phyloP scores from a whole-genome alignment of 768 basidiomycete species.

The Sporobolomyces roseus region DNA sequence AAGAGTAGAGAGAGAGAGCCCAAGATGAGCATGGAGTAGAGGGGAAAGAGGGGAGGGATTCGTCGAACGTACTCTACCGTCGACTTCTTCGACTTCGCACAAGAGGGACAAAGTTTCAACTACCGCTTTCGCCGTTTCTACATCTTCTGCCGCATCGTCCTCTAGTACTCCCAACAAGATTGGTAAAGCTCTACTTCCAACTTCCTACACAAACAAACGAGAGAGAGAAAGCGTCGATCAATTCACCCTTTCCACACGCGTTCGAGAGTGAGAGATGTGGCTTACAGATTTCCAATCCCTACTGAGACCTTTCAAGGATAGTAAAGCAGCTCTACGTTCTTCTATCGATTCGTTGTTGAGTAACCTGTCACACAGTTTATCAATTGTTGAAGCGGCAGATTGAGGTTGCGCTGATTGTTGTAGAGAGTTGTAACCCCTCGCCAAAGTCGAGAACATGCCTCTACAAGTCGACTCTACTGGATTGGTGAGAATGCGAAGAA shows the following conservation, averaged over 20 bases:
- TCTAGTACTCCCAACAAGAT: conserved; percentile 75
- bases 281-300: conserved; percentile 74
- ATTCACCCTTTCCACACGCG: too few species aligned
- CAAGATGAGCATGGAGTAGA: background rate
- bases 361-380: conserved; percentile 79
- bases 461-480: background rate
- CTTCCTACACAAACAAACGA: conserved; percentile 58
- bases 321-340: conserved; percentile 87
- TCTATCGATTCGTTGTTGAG: conserved; percentile 84
- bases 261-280: background rate
- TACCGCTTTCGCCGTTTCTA: conserved; percentile 85
- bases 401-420: conserved; percentile 8
- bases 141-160: conserved; percentile 83
- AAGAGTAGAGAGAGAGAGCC: background rate
- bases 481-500: background rate
- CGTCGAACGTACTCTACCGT: conserved; percentile 27
- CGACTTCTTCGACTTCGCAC: conserved; percentile 65
- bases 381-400: conserved; percentile 58
- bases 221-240: background rate
- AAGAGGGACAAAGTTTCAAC: conserved; percentile 82
- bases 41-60: background rate
- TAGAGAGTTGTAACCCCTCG: conserved; percentile 26
- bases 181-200: conserved; percentile 70
- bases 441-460: conserved; percentile 32
- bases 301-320: conserved; percentile 84